Evolutionary conservation across 805 yeast species (phyloP), one percentile per base, ranked within the genome.

Genomic region (Kazachstania viticola): DNA sequence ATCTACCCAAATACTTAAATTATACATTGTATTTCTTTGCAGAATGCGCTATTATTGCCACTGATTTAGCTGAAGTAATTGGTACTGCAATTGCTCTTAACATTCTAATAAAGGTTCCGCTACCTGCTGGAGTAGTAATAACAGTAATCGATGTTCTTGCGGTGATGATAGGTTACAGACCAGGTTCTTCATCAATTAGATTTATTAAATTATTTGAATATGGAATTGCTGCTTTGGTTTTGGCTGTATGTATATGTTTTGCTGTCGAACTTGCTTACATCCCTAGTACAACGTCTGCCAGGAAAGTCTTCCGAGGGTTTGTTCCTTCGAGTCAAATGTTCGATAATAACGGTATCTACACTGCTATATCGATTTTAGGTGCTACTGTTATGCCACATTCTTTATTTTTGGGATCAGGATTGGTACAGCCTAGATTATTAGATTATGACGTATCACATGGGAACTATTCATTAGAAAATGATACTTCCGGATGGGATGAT

Each of bases 361-460:
- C 79, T 25, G 75, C 87, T 17, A 67, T 84, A 40, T 91, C 94
- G 9, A 79, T 84, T 37, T 64, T 84, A 29, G 95, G 95, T 36
- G 95, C 95, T 11, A 84, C 95, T 2, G 88, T 87, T 17, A 85
- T 85, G 96, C 95, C 95, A 6, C 96, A 87, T 51, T 79, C 91
- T 2, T 61, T 85, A 31, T 85, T 79, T 49, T 64, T 85, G 28
- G 96, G 96, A 2, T 78, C 88, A 0, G 93, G 85, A 11, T 62
- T 83, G 34, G 95, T 83, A 8, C 94, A 84, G 54, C 83, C 93
- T 15, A 65, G 95, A 40, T 61, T 84, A 27, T 67, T 73, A 46
- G 93, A 83, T 27, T 84, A 59, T 48, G 95, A 84, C 49, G 52
- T 68, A 7, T 64, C 69, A 32, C 62, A 75, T 41, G 78, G 78